Percentiles rank a stretch among this genome's conserved stretches.
These are phyloP conservation scores for Coleophoma crateriformis DNA, from an alignment of 2,329 filamentous ascomycete genomes.

Conservation along the genomic window DNA sequence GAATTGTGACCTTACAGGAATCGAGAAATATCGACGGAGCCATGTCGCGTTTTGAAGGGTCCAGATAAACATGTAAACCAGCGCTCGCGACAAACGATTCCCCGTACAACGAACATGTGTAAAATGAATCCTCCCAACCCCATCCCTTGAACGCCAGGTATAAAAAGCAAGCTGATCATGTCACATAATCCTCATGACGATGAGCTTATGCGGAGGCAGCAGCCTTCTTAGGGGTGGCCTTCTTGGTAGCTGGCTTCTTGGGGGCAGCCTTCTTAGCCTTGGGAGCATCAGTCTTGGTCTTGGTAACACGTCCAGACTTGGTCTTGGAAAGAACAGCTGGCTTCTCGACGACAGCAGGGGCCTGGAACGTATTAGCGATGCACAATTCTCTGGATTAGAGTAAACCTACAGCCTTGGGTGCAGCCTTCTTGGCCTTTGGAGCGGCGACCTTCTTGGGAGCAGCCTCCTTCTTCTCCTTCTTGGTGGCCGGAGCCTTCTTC, in stretches of 20 bases:
- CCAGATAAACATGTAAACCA: not conserved
- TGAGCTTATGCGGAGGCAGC: not conserved
- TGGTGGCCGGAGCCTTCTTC: constrained; percentile 36
- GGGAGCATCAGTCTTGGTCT: constrained; percentile 47
- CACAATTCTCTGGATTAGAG: not conserved
- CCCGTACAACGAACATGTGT: not conserved
- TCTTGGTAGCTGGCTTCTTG: constrained; percentile 21
- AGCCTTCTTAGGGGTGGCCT: constrained; percentile 18
- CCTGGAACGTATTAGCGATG: constrained; percentile 33
- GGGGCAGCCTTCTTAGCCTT: constrained; percentile 38
- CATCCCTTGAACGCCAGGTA: not conserved
- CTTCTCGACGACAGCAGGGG: constrained; percentile 59
- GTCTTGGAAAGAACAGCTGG: constrained; percentile 61
- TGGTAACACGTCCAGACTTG: constrained; percentile 68
- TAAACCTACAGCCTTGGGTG: constrained; percentile 19
- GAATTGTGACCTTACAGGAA: no score
- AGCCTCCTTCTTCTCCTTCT: constrained; percentile 34
- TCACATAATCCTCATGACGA: not conserved
- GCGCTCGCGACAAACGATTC: not conserved
- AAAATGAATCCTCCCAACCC: not conserved
- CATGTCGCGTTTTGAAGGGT: not conserved
- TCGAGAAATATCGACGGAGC: no score
- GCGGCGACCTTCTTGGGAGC: constrained; percentile 31
- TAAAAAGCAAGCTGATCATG: not conserved
- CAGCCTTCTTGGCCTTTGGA: constrained; percentile 25